A percentile compares a stretch with the other conserved stretches of the same genome.
Conservation (phyloP, 805 yeast genomes). For the Metschnikowia aberdeeniae region DNA sequence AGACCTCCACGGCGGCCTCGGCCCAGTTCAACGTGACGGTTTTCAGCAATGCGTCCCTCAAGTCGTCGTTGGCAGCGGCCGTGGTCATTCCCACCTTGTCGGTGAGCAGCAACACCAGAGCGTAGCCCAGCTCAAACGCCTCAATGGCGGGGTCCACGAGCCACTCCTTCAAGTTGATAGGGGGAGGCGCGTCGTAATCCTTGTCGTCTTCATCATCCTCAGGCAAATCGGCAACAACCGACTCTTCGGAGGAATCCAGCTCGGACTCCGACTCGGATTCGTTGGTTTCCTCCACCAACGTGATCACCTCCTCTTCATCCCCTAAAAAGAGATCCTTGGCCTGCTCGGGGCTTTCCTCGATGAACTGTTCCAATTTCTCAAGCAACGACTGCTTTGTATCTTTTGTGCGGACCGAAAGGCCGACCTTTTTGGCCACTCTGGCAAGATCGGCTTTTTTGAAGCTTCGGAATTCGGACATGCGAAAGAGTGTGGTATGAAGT, state of each 20-base stretch:
- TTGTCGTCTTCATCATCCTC: slow-evolving; percentile 34
- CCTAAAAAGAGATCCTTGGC: slow-evolving; percentile 22
- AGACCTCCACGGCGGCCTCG: slow-evolving; percentile 28
- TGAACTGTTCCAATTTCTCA: slow-evolving; percentile 32
- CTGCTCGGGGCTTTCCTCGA: slow-evolving; percentile 24
- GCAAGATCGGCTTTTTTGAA: slow-evolving; percentile 41
- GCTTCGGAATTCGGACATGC: slow-evolving; percentile 33
- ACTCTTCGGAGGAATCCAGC: slow-evolving; percentile 22
- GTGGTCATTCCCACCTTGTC: slow-evolving; percentile 36
- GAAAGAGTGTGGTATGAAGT: background rate
- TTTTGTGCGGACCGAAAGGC: slow-evolving; percentile 30
- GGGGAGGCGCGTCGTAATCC: slow-evolving; percentile 37
- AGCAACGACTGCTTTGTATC: slow-evolving; percentile 41
- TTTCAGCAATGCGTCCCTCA: slow-evolving; percentile 38
- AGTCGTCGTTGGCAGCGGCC: slow-evolving; percentile 31
- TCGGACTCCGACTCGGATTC: slow-evolving; percentile 20
- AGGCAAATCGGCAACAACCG: slow-evolving; percentile 25
- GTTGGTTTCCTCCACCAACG: slow-evolving; percentile 30
- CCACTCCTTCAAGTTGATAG: slow-evolving; percentile 35
- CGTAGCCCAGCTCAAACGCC: slow-evolving; percentile 22
- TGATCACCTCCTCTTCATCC: slow-evolving; percentile 32
- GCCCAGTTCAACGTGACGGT: slow-evolving; percentile 34
- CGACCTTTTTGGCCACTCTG: slow-evolving; percentile 32
- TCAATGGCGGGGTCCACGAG: slow-evolving; percentile 37
- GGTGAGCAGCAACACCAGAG: slow-evolving; percentile 27